phyloP scores from a whole-genome alignment of 2,329 filamentous ascomycete species.

The Xylaria digitata region DNA sequence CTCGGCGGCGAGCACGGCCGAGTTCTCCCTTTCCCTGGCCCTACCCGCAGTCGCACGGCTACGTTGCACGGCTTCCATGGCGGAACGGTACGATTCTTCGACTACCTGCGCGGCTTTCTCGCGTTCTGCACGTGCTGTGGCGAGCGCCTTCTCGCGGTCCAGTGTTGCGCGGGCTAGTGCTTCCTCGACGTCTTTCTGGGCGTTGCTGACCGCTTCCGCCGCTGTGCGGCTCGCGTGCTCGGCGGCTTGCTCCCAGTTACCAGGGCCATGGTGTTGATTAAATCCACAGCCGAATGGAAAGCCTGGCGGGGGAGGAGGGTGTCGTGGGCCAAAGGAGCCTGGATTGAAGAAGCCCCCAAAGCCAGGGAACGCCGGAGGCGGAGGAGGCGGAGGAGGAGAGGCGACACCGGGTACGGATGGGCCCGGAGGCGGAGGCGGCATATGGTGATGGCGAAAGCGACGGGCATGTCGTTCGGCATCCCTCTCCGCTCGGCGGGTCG shows the following conservation, averaged over 20 bases:
- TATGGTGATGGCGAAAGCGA: conserved; percentile 8
- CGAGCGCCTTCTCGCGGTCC: conserved; percentile 4
- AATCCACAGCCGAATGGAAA: conserved; percentile 16
- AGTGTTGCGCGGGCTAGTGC: not conserved
- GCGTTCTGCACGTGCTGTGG: not conserved
- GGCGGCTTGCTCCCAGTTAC: not conserved
- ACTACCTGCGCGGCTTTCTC: not conserved
- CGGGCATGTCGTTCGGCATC: conserved; percentile 28
- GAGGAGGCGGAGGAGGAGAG: not conserved
- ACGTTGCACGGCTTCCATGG: not conserved
- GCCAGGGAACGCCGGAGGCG: not conserved
- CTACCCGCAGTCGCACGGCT: not conserved
- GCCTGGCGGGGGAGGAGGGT: not conserved
- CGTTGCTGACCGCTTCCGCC: conserved; percentile 6
- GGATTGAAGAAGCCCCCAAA: conserved; percentile 16
- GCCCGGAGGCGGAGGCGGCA: not conserved
- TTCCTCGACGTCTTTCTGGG: not conserved
- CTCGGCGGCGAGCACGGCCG: not conserved
- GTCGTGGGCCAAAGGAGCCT: conserved; percentile 10
- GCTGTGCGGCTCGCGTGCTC: conserved; percentile 13
- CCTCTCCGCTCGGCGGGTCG: conserved; percentile 23
- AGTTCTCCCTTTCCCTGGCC: not conserved
- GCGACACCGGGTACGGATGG: not conserved
- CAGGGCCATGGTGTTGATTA: not conserved
- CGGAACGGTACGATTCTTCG: conserved; percentile 3